Conservation (phyloP, 768 basidiomycete genomes). For the Cystoderma amianthinum region DNA sequence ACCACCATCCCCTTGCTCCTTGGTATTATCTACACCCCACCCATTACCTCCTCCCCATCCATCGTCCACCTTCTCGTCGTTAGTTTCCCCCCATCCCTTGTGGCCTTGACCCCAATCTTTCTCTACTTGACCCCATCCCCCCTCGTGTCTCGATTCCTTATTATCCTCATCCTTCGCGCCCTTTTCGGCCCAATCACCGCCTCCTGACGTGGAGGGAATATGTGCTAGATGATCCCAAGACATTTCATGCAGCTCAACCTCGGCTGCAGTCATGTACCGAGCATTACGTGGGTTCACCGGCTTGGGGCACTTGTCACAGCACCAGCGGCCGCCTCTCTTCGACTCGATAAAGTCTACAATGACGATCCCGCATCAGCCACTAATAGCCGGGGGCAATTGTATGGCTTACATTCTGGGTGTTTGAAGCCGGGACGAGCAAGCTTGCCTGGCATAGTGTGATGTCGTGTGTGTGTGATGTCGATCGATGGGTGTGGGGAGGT, state of each 20-base stretch:
- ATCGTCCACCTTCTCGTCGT: neutral
- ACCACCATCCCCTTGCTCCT: too few species aligned
- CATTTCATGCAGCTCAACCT: neutral
- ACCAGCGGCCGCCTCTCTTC: neutral
- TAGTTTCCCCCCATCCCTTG: neutral
- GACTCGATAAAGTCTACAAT: neutral
- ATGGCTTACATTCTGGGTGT: too few species aligned
- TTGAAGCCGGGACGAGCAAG: too few species aligned
- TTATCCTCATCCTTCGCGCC: neutral
- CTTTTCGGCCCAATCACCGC: neutral
- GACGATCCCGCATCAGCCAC: too few species aligned
- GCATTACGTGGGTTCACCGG: neutral
- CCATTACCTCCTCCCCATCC: neutral
- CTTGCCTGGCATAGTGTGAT: too few species aligned
- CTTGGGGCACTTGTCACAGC: neutral
- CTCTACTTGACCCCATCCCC: neutral
- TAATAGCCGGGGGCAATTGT: too few species aligned
- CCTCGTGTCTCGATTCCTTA: neutral
- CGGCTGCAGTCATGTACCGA: neutral
- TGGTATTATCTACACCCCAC: neutral
- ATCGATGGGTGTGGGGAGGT: too few species aligned
- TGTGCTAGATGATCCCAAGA: neutral
- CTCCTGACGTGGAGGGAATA: neutral
- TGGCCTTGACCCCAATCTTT: neutral
- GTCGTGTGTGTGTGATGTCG: too few species aligned